Base-by-base conservation (phyloP, 306 rosid species). In the Malus asiatica region DNA sequence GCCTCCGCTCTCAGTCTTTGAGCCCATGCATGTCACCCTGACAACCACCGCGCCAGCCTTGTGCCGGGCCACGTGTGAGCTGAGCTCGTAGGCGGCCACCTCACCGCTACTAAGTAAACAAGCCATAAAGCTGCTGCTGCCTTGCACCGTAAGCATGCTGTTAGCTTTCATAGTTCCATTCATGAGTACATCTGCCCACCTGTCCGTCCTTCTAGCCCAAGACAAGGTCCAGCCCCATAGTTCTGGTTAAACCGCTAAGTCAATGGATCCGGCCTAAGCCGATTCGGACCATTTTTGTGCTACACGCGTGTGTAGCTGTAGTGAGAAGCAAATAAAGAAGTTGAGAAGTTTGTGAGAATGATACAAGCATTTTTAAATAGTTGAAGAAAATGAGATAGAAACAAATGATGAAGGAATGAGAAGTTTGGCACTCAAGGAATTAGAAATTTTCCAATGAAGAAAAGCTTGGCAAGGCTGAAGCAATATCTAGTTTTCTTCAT, bases 71-170 rank as follows among this genome's bases (percentile, higher is more conserved):
- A 11, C 1, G 7, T 58, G 62, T 57, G 29, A 57, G 62, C 15
- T 57, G 62, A 57, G 62, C 29, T 58, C 29, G 62, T 58, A 4
- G 62, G 29, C 8, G 62, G 6, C 59, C 59, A 18, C 15, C 87
- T 80, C 3, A 63, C 20, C 53, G 7, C 7, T 15, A 4, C 20
- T 1, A 4, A 48, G 53, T 15, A 74, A 74, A 59, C 81, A 52
- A 20, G 94, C 96, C 77, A 73, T 89, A 14, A 13, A 76, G 83
- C 91, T 1, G 91, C 91, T 0, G 82, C 96, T 2, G 91, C 96
- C 8, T 77, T 90, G 68, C 77, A 79, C 14, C 84, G 89, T 59
- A 23, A 80, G 72, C 77, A 68, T 0, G 88, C 88, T 0, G 86
- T 35, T 35, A 35, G 40, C 89, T 0, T 40, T 40, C 45, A 8